A percentile compares a stretch with the other conserved stretches of the same genome.
Evolutionary conservation across 2,329 filamentous ascomycete genomes (phyloP).

Genomic region (Bipolaris sorokiniana): DNA sequence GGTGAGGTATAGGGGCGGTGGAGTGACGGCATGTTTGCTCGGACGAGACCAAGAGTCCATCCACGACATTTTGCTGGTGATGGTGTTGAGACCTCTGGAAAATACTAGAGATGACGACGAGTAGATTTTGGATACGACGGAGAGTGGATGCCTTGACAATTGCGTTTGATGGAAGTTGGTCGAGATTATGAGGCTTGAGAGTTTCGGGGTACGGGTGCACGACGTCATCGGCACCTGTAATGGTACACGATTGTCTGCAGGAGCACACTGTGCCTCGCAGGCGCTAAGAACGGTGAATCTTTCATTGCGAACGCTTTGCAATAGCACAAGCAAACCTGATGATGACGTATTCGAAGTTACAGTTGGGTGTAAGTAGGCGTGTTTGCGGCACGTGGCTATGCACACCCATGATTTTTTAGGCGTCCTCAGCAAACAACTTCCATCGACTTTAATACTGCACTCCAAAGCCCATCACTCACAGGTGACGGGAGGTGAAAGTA

Average conservation of each 20-base stretch:
- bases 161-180: not conserved
- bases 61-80: constrained; percentile 52
- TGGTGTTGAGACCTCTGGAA: constrained; percentile 1
- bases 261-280: constrained; percentile 1
- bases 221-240: constrained; percentile 33
- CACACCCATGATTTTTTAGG: not conserved
- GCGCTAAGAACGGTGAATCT: not conserved
- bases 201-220: constrained; percentile 22
- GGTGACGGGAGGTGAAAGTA: not conserved
- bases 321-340: not conserved
- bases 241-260: constrained; percentile 7
- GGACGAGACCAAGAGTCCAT: constrained; percentile 58
- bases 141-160: not conserved
- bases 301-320: not conserved
- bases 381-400: constrained; percentile 7
- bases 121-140: not conserved
- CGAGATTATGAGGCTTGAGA: constrained; percentile 5
- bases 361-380: not conserved
- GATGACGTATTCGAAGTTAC: constrained; percentile 11
- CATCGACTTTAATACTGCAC: not conserved
- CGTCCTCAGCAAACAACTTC: not conserved
- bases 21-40: constrained; percentile 51
- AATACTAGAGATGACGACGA: not conserved
- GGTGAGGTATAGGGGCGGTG: constrained; percentile 62
- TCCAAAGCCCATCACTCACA: not conserved